Conservation (phyloP, 1,284 basidiomycete genomes). For the Cronartium quercuum region DNA sequence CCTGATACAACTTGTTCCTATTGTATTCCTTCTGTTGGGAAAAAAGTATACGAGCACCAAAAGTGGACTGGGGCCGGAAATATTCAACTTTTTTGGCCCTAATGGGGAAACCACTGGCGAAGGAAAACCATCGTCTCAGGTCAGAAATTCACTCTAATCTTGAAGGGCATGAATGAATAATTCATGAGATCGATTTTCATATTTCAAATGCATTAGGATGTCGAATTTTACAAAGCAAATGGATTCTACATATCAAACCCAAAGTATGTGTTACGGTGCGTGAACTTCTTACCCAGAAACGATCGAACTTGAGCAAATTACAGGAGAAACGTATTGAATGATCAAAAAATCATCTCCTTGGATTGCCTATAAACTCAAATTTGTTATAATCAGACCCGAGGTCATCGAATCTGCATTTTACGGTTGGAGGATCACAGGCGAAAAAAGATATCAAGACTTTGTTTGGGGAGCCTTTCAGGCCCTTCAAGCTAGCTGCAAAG, state of each 20-base stretch:
- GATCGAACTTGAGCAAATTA: too few species aligned
- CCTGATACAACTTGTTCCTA: neutral
- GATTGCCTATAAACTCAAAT: neutral
- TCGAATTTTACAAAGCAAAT: neutral
- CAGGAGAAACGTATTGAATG: too few species aligned
- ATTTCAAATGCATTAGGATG: neutral
- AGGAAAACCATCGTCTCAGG: conserved; percentile 4
- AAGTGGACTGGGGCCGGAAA: conserved; percentile 29
- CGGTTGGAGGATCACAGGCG: conserved; percentile 30
- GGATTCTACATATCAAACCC: neutral
- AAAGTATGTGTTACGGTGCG: neutral
- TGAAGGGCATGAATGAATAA: too few species aligned
- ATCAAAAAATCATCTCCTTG: too few species aligned
- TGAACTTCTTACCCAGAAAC: neutral
- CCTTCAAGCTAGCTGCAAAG: conserved; percentile 21
- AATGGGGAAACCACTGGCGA: neutral
- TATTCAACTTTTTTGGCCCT: conserved; percentile 16
- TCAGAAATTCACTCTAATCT: neutral
- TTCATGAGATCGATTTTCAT: too few species aligned
- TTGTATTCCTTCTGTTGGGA: neutral
- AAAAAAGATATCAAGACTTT: conserved; percentile 28
- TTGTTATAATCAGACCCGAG: conserved; percentile 21
- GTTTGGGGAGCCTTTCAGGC: conserved; percentile 25
- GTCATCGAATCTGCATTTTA: conserved; percentile 37
- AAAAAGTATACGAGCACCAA: conserved; percentile 23